A percentile compares a stretch with the other conserved stretches of the same genome.
Conservation (phyloP, 2,329 filamentous ascomycete genomes). For the Sporothrix brasiliensis region DNA sequence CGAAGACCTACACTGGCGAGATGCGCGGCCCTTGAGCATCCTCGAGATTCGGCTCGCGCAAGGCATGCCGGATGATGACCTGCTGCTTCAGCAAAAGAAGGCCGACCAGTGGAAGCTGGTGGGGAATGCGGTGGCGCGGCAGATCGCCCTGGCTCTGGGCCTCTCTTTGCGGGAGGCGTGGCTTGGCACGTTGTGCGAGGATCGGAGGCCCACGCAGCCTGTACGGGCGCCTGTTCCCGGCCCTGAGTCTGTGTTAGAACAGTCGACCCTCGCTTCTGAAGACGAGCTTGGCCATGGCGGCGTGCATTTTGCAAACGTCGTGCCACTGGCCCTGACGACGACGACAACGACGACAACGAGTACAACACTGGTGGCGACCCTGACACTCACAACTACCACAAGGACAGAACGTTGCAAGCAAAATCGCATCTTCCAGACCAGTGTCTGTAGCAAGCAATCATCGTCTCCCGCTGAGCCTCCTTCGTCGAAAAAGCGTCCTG, state of each 20-base stretch:
- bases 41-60: constrained; percentile 71
- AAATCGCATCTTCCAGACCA: constrained; percentile 31
- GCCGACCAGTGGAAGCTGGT: constrained; percentile 65
- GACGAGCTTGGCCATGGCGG: not conserved
- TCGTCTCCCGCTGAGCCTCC: not conserved
- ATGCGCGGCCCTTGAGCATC: constrained; percentile 64
- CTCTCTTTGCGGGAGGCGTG: constrained; percentile 64
- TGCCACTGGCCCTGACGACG: not conserved
- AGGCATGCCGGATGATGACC: constrained; percentile 69
- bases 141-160: constrained; percentile 68
- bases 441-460: constrained; percentile 1
- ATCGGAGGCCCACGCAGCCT: not conserved
- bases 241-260: not conserved
- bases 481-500: not conserved
- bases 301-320: not conserved
- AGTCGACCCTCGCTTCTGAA: not conserved
- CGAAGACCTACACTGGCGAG: constrained; percentile 64
- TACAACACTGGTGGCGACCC: not conserved
- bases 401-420: not conserved
- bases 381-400: constrained; percentile 3
- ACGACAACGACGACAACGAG: not conserved
- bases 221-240: not conserved
- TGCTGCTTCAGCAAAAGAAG: constrained; percentile 61
- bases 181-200: constrained; percentile 45
- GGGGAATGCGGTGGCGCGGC: constrained; percentile 75